Base-by-base conservation (phyloP, 169 alveolate species). In the Besnoitia besnoiti region DNA sequence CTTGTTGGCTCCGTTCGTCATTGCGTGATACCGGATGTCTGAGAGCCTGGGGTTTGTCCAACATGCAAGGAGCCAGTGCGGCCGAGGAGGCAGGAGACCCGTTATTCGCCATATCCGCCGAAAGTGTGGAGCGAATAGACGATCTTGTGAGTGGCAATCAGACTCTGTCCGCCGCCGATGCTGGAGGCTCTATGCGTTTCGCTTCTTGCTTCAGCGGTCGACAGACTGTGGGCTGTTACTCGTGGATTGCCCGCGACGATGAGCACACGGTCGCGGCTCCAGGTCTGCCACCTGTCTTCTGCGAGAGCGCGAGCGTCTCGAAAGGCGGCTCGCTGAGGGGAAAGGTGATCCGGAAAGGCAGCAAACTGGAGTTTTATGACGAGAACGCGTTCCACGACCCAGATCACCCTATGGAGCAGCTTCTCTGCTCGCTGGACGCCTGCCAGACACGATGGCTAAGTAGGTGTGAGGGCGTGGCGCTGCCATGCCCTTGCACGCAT, bases 301-400 rank as follows among this genome's bases (percentile, higher is more conserved):
- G 44, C n/a, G 1, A 19, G 82, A 27, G 44, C 14, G 24, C 24
- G 16, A 73, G 82, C 82, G 47, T 35, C 44, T 5, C 47, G 16
- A 19, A 19, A 1, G 82, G 82, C 46, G 27, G 16, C 27, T 1
- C 82, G 39, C 46, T 73, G 46, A 73, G 44, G 82, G 82, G 82
- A 7, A 10, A n/a, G 82, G 82, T 73, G 46, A n/a, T 73, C n/a
- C 14, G n/a, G 16, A 73, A 37, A n/a, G n/a, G 46, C 39, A 37
- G 46, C 82, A n/a, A 19, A 37, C 39, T 73, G 46, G 82, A 73
- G 82, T 73, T 73, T 19, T 73, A n/a, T 37, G 47, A 73, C 82
- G 82, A 73, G 44, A 73, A 73, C 46, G 82, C 82, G 82, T 73
- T 16, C 82, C 82, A 73, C 82, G 82, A 73, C n/a, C 82, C 82